Evolutionary conservation across 495 filamentous ascomycete species (phyloP), one percentile per base, ranked within the genome.

Genomic region (Lophiotrema nucula): DNA sequence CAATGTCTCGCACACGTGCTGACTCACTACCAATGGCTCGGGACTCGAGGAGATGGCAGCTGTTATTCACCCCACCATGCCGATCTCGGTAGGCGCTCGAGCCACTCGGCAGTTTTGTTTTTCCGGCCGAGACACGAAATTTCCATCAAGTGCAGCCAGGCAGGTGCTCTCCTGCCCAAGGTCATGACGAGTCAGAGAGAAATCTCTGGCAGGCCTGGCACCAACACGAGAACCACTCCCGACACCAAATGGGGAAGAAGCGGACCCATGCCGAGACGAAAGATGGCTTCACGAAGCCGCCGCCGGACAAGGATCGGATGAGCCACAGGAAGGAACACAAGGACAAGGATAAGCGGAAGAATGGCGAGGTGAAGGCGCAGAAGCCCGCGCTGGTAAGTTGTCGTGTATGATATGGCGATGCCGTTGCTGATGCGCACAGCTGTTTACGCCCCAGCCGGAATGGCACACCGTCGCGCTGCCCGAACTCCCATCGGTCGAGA

Each of bases 381-480:
- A 61, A 58, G 28, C 23, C 61, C 10, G 26, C 27, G 12, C 49
- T 67, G 44, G 67, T 67, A 56, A 4, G 56, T 45, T 11, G 27
- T 45, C 2, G 11, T 1, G 15, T 21, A 4, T 39, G 25, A 43
- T 18, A 26, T 31, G 16, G 19, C 15, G 50, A 52, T 24, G 41
- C 16, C 10, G 19, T 18, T 59, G 44, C 50, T 63, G 45, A 63
- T 31, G 28, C 27, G 42, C n/a, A 19, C 58, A 92, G 89, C 74
- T 83, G 12, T 85, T 95, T 62, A 75, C 82, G 56, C 88, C 90
- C 31, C 80, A 87, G 53, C 83, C 90, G 43, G 92, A 96, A 66
- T 97, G 92, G 92, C 87, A 96, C 70, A 79, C 81, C 42, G 76
- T 79, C 33, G 69, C 77, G 53, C 78, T 92, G 31, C 84, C 86